A percentile compares a stretch with the other conserved stretches of the same genome.
These are phyloP conservation scores for Podospora sp. DNA, from an alignment of 495 filamentous ascomycete species.

Conservation along the genomic window DNA sequence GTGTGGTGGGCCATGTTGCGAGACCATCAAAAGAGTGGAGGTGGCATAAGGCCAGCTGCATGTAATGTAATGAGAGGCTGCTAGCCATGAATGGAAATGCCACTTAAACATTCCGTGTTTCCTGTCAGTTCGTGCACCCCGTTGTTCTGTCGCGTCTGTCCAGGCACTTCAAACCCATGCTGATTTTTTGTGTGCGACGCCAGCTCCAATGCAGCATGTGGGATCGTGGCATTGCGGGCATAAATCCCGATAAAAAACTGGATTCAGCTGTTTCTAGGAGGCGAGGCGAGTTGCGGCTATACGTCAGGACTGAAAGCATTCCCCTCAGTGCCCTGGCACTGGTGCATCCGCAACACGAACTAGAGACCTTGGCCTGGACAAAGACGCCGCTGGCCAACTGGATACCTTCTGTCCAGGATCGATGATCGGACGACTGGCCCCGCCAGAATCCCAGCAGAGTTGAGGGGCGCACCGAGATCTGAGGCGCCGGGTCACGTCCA, in stretches of 20 bases:
- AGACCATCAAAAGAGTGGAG: conserved; percentile 24
- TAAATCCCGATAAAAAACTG: conserved; percentile 10
- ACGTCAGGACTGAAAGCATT: conserved; percentile 8
- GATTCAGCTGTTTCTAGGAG: conserved; percentile 7
- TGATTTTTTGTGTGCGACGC: not conserved
- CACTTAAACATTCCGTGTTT: conserved; percentile 13
- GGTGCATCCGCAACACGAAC: conserved; percentile 10
- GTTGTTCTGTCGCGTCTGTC: not conserved
- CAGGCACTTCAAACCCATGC: not conserved
- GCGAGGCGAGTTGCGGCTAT: not conserved
- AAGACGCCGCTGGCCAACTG: not conserved
- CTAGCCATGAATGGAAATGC: conserved; percentile 19
- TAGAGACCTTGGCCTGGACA: conserved; percentile 6
- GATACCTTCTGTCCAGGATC: not conserved
- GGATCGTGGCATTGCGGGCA: conserved; percentile 10
- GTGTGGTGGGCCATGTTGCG: conserved; percentile 13
- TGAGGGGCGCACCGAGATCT: not conserved
- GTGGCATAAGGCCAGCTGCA: conserved; percentile 35
- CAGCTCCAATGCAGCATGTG: not conserved
- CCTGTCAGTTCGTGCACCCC: conserved; percentile 5
- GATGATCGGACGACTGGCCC: not conserved
- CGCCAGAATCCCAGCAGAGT: not conserved
- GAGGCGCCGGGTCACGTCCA: not conserved
- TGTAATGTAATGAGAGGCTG: conserved; percentile 27
- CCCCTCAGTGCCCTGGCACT: conserved; percentile 10